Conservation (phyloP, 73 alveolate species). For the Uronychia setigera region DNA sequence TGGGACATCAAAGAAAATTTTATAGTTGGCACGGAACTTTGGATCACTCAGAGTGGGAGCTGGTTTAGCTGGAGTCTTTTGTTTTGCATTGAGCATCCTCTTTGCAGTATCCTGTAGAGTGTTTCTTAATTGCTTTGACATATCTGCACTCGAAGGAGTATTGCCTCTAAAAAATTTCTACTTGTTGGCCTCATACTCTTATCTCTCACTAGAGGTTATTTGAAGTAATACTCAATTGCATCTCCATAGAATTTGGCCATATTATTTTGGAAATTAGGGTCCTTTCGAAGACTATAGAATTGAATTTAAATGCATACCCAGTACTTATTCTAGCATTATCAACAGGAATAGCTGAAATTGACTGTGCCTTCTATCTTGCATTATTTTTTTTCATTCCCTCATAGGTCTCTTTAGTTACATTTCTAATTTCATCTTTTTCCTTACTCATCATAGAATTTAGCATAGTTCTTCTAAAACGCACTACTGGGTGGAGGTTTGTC, state of each 20-base stretch:
- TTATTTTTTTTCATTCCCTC: neutral
- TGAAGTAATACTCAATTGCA: neutral
- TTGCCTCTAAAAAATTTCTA: neutral
- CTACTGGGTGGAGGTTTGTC: neutral
- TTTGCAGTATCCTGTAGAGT: neutral
- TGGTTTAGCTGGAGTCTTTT: neutral
- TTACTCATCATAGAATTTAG: neutral
- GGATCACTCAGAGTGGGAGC: neutral
- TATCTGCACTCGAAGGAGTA: conserved; percentile 1
- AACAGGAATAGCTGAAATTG: neutral
- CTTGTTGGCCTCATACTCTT: neutral
- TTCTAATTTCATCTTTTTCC: neutral
- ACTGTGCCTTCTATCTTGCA: neutral
- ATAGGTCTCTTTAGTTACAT: neutral
- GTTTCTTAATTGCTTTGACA: neutral
- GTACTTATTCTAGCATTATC: neutral
- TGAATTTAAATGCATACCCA: neutral
- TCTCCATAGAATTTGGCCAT: neutral
- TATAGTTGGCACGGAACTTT: neutral
- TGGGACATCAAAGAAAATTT: neutral
- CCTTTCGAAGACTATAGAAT: neutral
- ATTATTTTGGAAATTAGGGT: neutral
- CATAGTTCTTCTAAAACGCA: neutral
- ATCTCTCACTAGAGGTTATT: neutral
- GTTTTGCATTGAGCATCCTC: neutral